These are phyloP conservation scores for Chenopodium berlandieri DNA, from an alignment of 148 eudicot species.

Conservation along the genomic window DNA sequence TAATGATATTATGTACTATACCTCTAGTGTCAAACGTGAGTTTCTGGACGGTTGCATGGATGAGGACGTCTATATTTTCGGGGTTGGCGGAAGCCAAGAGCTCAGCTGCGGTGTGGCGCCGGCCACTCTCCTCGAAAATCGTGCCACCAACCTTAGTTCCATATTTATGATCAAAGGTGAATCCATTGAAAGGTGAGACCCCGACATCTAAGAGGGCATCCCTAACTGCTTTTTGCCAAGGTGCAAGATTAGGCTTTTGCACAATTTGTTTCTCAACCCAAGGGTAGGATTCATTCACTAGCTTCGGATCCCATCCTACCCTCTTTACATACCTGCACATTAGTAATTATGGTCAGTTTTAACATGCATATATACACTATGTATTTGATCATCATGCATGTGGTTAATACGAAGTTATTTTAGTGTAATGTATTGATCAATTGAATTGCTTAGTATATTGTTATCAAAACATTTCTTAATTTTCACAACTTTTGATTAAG, in stretches of 20 bases:
- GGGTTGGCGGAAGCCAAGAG: constrained; percentile 63
- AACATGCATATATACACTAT: background rate
- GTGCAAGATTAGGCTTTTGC: constrained; percentile 50
- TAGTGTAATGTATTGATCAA: too few species aligned
- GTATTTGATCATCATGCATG: too few species aligned
- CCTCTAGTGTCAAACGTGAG: constrained; percentile 58
- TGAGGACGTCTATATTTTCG: constrained; percentile 52
- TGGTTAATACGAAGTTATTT: too few species aligned
- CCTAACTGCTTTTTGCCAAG: constrained; percentile 70
- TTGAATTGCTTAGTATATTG: too few species aligned
- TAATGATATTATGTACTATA: background rate
- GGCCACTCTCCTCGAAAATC: constrained; percentile 65
- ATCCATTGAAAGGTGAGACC: constrained; percentile 79
- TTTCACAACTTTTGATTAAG: background rate
- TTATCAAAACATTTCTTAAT: background rate
- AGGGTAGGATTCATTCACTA: constrained; percentile 82
- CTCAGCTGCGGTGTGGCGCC: constrained; percentile 88
- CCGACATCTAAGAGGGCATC: constrained; percentile 80
- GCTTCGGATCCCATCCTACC: constrained; percentile 71
- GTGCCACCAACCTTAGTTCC: constrained; percentile 98
- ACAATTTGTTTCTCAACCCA: constrained; percentile 93
- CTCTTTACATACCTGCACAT: constrained; percentile 55
- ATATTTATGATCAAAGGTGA: constrained; percentile 80
- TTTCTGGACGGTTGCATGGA: constrained; percentile 75
- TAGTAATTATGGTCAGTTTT: background rate